phyloP scores from a whole-genome alignment of 768 basidiomycete genomes.

The Lactarius vividus region DNA sequence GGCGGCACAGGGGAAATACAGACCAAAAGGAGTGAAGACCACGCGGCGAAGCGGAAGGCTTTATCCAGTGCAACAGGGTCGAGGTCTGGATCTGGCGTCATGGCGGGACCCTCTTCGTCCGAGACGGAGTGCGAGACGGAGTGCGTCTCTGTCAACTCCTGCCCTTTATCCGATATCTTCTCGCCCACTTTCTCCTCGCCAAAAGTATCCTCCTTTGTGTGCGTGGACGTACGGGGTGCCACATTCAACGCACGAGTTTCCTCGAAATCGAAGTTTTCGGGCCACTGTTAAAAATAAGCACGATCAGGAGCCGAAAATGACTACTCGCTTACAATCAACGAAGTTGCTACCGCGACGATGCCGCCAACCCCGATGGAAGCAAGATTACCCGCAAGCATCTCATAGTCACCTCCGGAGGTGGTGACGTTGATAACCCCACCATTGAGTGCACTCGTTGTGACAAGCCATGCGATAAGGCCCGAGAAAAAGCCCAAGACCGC shows the following conservation, averaged over 20 bases:
- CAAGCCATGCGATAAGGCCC: conserved; percentile 83
- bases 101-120: conserved; percentile 37
- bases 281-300: conserved; percentile 47
- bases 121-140: conserved; percentile 26
- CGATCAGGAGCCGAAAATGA: background rate
- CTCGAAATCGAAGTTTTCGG: conserved; percentile 80
- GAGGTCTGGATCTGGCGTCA: conserved; percentile 49
- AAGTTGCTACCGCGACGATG: conserved; percentile 64
- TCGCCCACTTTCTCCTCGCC: conserved; percentile 35
- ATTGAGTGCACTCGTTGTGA: conserved; percentile 71
- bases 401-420: conserved; percentile 41
- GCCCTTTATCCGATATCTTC: conserved; percentile 40
- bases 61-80: conserved; percentile 63
- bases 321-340: conserved; percentile 52
- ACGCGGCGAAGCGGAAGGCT: conserved; percentile 80
- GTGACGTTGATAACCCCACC: conserved; percentile 66
- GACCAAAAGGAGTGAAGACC: conserved; percentile 67
- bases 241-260: conserved; percentile 75
- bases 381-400: conserved; percentile 91
- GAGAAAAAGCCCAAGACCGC: conserved; percentile 64
- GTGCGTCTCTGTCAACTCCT: conserved; percentile 26
- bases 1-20: conserved; percentile 27
- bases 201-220: conserved; percentile 26
- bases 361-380: conserved; percentile 79
- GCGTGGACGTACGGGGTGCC: conserved; percentile 26